Conservation (phyloP, 257 asterid species). For the Nicotiana obtusifolia region DNA sequence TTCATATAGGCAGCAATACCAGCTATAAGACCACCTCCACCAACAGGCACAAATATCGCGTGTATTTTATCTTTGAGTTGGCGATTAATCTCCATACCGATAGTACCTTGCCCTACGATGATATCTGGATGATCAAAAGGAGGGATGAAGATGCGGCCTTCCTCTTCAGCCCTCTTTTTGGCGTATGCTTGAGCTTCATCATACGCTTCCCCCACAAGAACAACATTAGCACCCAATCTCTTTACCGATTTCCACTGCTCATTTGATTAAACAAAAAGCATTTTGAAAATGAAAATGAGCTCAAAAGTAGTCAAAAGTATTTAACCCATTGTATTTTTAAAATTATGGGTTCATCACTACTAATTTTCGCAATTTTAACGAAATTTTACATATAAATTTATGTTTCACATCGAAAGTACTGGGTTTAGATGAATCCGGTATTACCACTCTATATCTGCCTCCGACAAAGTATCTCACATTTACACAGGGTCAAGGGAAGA, state of each 20-base stretch:
- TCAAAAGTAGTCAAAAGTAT: background rate
- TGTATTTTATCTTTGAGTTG: conserved; percentile 65
- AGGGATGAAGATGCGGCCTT: conserved; percentile 68
- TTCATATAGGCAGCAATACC: conserved; percentile 90
- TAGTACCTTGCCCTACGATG: conserved; percentile 83
- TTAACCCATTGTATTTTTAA: no score
- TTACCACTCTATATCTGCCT: no score
- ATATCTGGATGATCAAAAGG: conserved; percentile 95
- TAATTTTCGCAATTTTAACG: no score
- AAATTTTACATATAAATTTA: no score
- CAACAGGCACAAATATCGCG: conserved; percentile 88
- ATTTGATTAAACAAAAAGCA: background rate
- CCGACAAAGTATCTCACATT: no score
- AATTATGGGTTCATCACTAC: no score
- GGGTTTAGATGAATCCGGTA: no score
- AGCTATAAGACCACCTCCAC: conserved; percentile 97
- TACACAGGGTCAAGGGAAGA: no score
- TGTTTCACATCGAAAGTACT: no score
- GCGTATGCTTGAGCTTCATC: conserved; percentile 92
- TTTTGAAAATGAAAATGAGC: background rate
- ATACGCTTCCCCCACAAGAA: conserved; percentile 73
- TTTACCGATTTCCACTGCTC: conserved; percentile 72
- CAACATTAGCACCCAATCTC: conserved; percentile 76
- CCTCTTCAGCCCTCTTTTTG: conserved; percentile 59
- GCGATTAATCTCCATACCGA: conserved; percentile 84